Base-by-base conservation (phyloP, 2,329 filamentous ascomycete species). In the Colletotrichum horii region DNA sequence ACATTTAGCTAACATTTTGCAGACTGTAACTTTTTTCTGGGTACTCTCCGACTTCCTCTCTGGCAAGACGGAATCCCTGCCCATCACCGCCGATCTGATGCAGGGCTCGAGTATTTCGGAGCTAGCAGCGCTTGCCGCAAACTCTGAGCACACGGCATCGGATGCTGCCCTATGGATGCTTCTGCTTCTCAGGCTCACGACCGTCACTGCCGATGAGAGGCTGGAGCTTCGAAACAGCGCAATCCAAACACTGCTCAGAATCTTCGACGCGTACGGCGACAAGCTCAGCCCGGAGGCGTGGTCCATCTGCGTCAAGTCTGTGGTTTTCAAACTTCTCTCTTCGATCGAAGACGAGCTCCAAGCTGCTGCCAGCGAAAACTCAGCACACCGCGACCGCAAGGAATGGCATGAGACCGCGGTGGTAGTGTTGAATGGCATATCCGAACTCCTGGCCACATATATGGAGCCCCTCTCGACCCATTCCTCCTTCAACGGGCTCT, bases 21-120 rank as follows among this genome's bases (percentile, higher is more conserved):
- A 95, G 91, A 97, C 96, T 2, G 95, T 98, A 11, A 98, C 96
- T 0, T 97, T 98, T 81, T 98, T 98, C 83, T 98, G 96, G 95
- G 96, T 96, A 70, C 91, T 98, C 9, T 98, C 96, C 0, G 96
- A 98, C 83, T 97, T 96, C 78, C 88, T 98, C 6, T 93, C 91
- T 2, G 86, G 88, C 4, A 91, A 90, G 78, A 91, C 89, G 70
- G 88, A 87, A 74, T 87, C 89, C 0, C 89, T 93, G 60, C 88
- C 89, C 2, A 90, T 93, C 36, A 92, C 89, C 1, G 86, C 89
- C 58, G 87, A 89, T 66, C 87, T 93, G 75, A 87, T 93, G 71
- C 84, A 87, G 60, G 86, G 88, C 76, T 81, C 89, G 75, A 85
- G 91, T 79, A 80, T 80, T 14, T 78, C 83, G 7, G 92, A 94